These are phyloP conservation scores for Pleurotus tuoliensis DNA, from an alignment of 768 basidiomycete genomes.

Conservation along the genomic window DNA sequence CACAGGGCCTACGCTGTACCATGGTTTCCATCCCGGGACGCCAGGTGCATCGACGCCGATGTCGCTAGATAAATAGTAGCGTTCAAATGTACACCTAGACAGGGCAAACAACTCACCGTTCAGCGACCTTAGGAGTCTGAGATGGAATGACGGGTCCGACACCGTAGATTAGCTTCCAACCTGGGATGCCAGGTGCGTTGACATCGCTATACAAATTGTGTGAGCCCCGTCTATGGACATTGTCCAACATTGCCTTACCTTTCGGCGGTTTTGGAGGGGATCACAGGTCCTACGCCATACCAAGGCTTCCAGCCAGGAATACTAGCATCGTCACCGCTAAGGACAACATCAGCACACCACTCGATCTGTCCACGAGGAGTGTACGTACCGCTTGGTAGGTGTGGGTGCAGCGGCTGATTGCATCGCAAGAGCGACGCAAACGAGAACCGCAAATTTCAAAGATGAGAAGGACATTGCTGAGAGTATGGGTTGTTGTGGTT, in stretches of 20 bases:
- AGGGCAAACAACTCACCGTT: too few species aligned
- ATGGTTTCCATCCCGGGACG: background rate
- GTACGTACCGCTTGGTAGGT: background rate
- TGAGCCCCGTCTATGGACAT: background rate
- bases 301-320: background rate
- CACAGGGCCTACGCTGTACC: background rate
- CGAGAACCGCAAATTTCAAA: background rate
- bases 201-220: background rate
- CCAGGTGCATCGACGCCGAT: background rate
- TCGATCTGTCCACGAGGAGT: background rate
- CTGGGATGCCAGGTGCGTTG: background rate
- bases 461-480: background rate
- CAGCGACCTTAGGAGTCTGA: background rate
- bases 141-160: background rate
- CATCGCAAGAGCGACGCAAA: background rate
- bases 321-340: background rate
- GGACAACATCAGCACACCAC: background rate
- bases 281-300: background rate
- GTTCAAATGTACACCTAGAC: too few species aligned
- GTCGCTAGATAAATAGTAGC: too few species aligned
- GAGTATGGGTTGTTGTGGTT: background rate
- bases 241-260: background rate
- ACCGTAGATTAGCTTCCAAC: background rate
- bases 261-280: background rate
- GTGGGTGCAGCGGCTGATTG: background rate